Base-by-base conservation (phyloP, 306 rosid species). In the Delonix regia region DNA sequence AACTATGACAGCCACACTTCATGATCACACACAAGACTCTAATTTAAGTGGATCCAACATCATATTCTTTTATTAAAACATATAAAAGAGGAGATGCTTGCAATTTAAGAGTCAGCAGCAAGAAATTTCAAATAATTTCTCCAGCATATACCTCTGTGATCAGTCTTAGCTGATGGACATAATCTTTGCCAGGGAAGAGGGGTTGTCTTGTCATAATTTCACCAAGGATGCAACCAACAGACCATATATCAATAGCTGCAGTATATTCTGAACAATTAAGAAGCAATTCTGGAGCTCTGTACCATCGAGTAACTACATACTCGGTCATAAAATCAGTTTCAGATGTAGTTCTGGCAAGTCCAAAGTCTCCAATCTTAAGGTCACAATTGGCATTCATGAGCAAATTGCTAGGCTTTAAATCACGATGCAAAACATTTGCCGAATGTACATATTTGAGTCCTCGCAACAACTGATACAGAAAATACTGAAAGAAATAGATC, bases 261-360 rank as follows among this genome's bases (percentile, higher is more conserved):
- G 97, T 92, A 81, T 92, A 94, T 75, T 92, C 97, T 0, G 97
- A 92, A 78, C 98, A 94, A 83, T 94, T 94, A 74, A 94, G 98
- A 45, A 94, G 97, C 84, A 94, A 86, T 49, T 94, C 98, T 3
- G 98, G 98, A 61, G 98, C 98, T 13, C 97, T 92, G 77, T 94
- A 94, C 98, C 98, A 94, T 21, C 98, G 94, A 81, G 98, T 94
- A 59, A 94, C 98, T 85, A 92, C 97, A 79, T 94, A 94, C 83
- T 92, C 97, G 0, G 98, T 94, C 98, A 94, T 94, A 84, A 94
- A 94, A 92, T 94, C 99, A 74, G 97, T 94, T 81, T 94, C 97
- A 11, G 97, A 92, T 9, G 97, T 94, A 82, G 99, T 94, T 90
- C 99, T 88, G 64, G 99, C 99, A 38, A 94, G 97, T 78, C 99